phyloP scores from a whole-genome alignment of 495 filamentous ascomycete species.

The Emericellopsis terricola region DNA sequence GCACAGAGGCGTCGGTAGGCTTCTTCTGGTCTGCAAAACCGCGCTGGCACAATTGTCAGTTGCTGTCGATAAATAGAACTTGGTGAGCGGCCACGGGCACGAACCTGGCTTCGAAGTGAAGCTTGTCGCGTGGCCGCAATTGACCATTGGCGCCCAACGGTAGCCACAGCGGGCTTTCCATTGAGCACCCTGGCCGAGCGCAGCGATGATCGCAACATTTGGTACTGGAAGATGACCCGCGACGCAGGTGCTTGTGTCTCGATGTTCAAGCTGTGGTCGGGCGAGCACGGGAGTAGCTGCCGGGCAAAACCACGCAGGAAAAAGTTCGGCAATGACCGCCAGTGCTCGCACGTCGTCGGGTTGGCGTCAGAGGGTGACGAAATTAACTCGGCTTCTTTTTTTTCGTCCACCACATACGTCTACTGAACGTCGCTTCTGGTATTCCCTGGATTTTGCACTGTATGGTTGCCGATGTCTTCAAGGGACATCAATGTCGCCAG shows the following conservation, averaged over 20 bases:
- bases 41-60: constrained; percentile 19
- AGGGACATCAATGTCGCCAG: neutral
- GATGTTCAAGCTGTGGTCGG: neutral
- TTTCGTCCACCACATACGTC: neutral
- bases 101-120: constrained; percentile 11
- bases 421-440: neutral
- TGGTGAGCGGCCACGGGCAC: neutral
- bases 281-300: constrained; percentile 5
- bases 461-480: too few relatives aligned
- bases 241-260: constrained; percentile 7
- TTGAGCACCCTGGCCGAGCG: constrained; percentile 36
- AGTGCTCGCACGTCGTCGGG: neutral
- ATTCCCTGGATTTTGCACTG: neutral
- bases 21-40: constrained; percentile 40
- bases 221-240: constrained; percentile 28
- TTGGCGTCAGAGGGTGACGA: neutral
- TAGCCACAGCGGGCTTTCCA: constrained; percentile 27
- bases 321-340: constrained; percentile 13
- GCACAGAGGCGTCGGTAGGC: constrained; percentile 24
- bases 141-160: constrained; percentile 34
- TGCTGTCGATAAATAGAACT: constrained; percentile 1
- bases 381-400: neutral
- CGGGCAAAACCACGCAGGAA: constrained; percentile 22
- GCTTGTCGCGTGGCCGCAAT: constrained; percentile 8
- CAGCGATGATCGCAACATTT: constrained; percentile 53